These are phyloP conservation scores for Vicia sativa DNA, from an alignment of 306 rosid genomes.

Conservation along the genomic window DNA sequence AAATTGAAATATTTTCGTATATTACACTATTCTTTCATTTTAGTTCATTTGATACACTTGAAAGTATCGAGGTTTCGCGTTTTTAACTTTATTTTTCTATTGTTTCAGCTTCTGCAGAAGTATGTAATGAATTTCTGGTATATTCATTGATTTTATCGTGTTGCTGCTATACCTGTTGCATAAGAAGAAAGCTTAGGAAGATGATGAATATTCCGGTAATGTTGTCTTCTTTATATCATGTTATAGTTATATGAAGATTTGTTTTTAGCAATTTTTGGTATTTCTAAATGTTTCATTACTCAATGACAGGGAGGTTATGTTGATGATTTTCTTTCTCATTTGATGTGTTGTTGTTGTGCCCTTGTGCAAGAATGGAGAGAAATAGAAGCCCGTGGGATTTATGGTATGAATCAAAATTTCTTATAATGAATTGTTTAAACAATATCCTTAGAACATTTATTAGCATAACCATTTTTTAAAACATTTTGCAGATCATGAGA, in stretches of 20 bases:
- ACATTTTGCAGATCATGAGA: slow-evolving; percentile 67
- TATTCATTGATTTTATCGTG: slow-evolving; percentile 84
- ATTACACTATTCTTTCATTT: background rate
- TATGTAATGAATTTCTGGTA: slow-evolving; percentile 89
- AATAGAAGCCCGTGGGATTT: slow-evolving; percentile 70
- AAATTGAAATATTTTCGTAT: slow-evolving; percentile 5
- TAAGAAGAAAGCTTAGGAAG: slow-evolving; percentile 88
- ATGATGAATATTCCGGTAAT: slow-evolving; percentile 78
- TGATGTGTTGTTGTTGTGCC: slow-evolving; percentile 98
- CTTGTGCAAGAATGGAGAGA: slow-evolving; percentile 99
- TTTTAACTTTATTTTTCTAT: slow-evolving; percentile 21
- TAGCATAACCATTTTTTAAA: slow-evolving; percentile 20
- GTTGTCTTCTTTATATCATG: background rate
- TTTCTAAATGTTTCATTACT: slow-evolving; percentile 24
- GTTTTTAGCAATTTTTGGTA: slow-evolving; percentile 14
- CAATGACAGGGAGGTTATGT: slow-evolving; percentile 74
- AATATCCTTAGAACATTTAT: too few relatives aligned
- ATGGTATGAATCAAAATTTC: slow-evolving; percentile 45
- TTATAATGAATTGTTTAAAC: too few relatives aligned
- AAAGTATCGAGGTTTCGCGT: slow-evolving; percentile 10
- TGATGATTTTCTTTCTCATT: slow-evolving; percentile 95
- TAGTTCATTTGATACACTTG: slow-evolving; percentile 13
- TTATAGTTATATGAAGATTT: background rate
- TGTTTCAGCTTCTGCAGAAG: slow-evolving; percentile 80
- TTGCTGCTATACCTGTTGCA: slow-evolving; percentile 94